Evolutionary conservation across 1,139 yeast species (phyloP).

Genomic region (Yamadazyma jaroonii): DNA sequence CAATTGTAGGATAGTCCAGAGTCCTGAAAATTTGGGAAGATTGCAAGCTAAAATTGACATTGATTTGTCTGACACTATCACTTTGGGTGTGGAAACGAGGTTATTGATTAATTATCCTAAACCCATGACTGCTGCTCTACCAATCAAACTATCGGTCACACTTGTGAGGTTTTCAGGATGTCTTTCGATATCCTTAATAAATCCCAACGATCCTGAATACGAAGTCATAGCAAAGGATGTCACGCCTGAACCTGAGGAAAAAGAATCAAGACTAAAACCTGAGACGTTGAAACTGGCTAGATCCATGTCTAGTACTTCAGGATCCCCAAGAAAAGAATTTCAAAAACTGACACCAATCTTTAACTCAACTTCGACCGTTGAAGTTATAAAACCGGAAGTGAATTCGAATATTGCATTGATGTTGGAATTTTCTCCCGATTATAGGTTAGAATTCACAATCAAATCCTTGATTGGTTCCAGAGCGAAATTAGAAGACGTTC

Average conservation of each 20-base stretch:
- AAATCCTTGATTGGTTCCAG: conserved; percentile 89
- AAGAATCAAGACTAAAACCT: neutral
- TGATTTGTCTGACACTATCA: conserved; percentile 83
- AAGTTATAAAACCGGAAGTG: neutral
- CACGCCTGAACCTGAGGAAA: neutral
- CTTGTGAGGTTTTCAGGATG: conserved; percentile 94
- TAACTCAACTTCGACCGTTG: conserved; percentile 58
- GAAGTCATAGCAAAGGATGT: conserved; percentile 1
- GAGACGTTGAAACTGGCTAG: conserved; percentile 3
- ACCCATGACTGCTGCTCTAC: conserved; percentile 79
- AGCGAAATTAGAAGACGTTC: conserved; percentile 89
- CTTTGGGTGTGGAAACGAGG: conserved; percentile 85
- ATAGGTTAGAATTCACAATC: conserved; percentile 79
- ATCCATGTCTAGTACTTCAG: conserved; percentile 3
- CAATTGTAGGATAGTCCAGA: conserved; percentile 79
- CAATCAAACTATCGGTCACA: conserved; percentile 80
- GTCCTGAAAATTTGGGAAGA: conserved; percentile 47
- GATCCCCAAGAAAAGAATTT: neutral
- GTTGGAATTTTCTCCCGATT: conserved; percentile 90
- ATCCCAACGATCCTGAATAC: conserved; percentile 44
- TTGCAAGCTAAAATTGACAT: conserved; percentile 93
- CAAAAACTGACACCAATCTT: neutral
- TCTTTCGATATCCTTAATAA: conserved; percentile 71
- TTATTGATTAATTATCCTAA: conserved; percentile 81
- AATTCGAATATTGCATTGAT: conserved; percentile 65